Base-by-base conservation (phyloP, 345 rosid genomes). In the Syzygium aqueum region DNA sequence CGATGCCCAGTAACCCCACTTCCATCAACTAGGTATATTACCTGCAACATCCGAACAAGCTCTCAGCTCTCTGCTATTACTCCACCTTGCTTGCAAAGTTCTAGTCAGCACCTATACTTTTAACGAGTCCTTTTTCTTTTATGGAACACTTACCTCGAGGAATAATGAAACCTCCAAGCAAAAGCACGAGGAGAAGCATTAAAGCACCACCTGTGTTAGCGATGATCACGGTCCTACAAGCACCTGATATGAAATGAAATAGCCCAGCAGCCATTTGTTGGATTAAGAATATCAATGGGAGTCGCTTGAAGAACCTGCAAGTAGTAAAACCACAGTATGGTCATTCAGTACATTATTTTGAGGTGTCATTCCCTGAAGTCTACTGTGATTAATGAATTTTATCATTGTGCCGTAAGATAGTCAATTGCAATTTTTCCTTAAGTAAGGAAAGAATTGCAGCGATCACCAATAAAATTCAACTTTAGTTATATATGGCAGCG, bases 1-100 rank as follows among this genome's bases (percentile, higher is more conserved):
- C 3, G 95, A 97, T 59, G 94, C 86, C 99, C 99, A 97, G 82
- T 95, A 93, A 73, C 91, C 98, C 99, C 99, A 97, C 40, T 80
- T 84, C 98, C 97, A 97, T 95, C 99, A 95, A 5, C 40, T 84
- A 46, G 99, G 99, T 77, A 97, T 94, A 27, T 92, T 49, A 85
- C 86, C 98, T 96, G 93, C 90, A 54, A 87, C 21, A 28, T 85
- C 80, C 33, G 3, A 37, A 86, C 12, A 40, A 73, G 80, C 49
- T 73, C 46, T 73, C 19, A 33, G 14, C 80, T 73, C 49, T 73
- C 80, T 19, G 15, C 27, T 5, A 73, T 5, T 9, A 19, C 80
- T 10, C 5, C 3, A 37, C 49, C 80, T 73, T 37, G 80, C 13
- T 33, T 73, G 80, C 25, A 2, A 37, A 33, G 49, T 73, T 19